Evolutionary conservation across 1,139 yeast species (phyloP).

Genomic region (Suhomyces ambrosiae): DNA sequence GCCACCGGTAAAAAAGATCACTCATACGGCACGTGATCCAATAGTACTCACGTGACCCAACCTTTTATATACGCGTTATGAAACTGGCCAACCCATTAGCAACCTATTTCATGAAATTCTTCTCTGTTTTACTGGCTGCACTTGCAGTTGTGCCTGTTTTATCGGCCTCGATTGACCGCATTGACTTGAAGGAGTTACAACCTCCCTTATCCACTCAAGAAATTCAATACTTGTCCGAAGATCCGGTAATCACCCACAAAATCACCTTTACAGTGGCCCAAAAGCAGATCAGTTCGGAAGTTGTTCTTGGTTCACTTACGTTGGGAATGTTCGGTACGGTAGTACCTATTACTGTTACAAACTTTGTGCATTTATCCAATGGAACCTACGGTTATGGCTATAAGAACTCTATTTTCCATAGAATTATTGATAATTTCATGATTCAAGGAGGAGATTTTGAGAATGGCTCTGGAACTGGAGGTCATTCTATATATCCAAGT

Average conservation of each 20-base stretch:
- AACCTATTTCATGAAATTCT: conserved; percentile 11
- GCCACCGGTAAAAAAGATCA: conserved; percentile 5
- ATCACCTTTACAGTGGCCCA: conserved; percentile 17
- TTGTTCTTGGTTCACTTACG: conserved; percentile 21
- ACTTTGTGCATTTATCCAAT: conserved; percentile 37
- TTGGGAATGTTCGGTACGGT: conserved; percentile 26
- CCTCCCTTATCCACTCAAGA: conserved; percentile 16
- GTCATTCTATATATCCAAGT: conserved; percentile 31
- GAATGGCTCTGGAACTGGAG: conserved; percentile 31
- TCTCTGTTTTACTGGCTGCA: background rate
- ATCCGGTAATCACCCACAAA: conserved; percentile 20
- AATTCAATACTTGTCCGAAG: conserved; percentile 14
- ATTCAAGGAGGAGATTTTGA: conserved; percentile 45
- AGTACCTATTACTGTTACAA: conserved; percentile 43
- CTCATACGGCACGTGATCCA: background rate
- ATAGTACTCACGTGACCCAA: background rate
- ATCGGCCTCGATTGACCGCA: background rate
- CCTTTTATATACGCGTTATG: conserved; percentile 1
- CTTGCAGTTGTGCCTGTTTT: conserved; percentile 1
- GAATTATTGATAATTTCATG: conserved; percentile 42
- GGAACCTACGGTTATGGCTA: conserved; percentile 41
- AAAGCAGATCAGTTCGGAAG: background rate
- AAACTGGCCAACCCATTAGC: too few species aligned
- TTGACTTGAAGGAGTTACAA: background rate
- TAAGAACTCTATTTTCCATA: conserved; percentile 33